Percentiles rank a stretch among this genome's conserved stretches.
Evolutionary conservation across 1,284 basidiomycete species (phyloP).

Genomic region (Stygiomarasmius scandens): DNA sequence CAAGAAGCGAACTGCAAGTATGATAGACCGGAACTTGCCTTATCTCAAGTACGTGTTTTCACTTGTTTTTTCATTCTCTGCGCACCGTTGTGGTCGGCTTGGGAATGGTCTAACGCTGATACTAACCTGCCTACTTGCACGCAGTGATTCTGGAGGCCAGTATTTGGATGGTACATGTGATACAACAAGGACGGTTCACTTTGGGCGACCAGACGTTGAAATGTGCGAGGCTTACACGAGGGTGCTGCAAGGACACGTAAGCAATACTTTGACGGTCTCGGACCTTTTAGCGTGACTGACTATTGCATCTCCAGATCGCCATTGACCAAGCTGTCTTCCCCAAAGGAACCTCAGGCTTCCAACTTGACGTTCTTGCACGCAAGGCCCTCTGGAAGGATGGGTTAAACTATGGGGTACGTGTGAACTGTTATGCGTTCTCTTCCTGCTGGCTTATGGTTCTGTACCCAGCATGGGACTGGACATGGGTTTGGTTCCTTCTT

Average conservation of each 20-base stretch:
- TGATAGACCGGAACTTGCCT: conserved; percentile 79
- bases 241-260: conserved; percentile 93
- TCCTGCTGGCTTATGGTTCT: no score
- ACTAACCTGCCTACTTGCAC: conserved; percentile 12
- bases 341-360: conserved; percentile 78
- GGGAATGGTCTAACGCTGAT: no score
- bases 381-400: no score
- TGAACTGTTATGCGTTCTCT: conserved; percentile 22
- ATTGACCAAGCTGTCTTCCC: conserved; percentile 91
- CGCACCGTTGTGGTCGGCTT: no score
- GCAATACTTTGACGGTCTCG: conserved; percentile 37
- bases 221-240: conserved; percentile 92
- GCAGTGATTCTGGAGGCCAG: conserved; percentile 87
- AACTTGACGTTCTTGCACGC: conserved; percentile 85
- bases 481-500: conserved; percentile 84
- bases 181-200: conserved; percentile 89
- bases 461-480: conserved; percentile 75
- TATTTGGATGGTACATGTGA: conserved; percentile 93
- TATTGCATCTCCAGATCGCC: conserved; percentile 85
- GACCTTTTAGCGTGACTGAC: conserved; percentile 6
- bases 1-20: conserved; percentile 65
- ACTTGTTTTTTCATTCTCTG: conserved; percentile 6
- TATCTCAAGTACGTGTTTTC: no score
- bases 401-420: conserved; percentile 73
- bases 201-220: conserved; percentile 80